Percentiles rank a stretch among this genome's conserved stretches.
These are phyloP conservation scores for Pseudocercospora musae DNA, from an alignment of 2,329 filamentous ascomycete species.

Conservation along the genomic window DNA sequence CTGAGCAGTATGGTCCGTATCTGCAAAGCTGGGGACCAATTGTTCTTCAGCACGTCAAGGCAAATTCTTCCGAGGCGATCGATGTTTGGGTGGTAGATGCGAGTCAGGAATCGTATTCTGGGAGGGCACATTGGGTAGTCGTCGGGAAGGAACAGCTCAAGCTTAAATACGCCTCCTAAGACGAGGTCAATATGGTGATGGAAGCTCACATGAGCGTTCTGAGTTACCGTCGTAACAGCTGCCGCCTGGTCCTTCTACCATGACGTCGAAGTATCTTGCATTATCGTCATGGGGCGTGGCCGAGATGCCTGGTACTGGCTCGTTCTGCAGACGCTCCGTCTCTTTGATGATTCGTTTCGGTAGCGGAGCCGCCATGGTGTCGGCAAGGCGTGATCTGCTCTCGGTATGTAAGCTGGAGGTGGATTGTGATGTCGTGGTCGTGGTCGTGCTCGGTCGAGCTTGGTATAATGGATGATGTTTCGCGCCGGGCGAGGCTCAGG, in stretches of 20 bases:
- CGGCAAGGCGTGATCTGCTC: neutral
- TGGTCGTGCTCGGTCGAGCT: neutral
- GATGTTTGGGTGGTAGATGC: slow-evolving; percentile 99
- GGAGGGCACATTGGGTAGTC: slow-evolving; percentile 99
- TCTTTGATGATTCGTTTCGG: slow-evolving; percentile 98
- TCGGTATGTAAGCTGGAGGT: neutral
- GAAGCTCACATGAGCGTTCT: neutral
- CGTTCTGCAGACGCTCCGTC: slow-evolving; percentile 93
- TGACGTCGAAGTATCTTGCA: slow-evolving; percentile 95
- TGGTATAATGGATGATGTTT: neutral
- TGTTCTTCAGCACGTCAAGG: slow-evolving; percentile 95
- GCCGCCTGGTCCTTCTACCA: slow-evolving; percentile 85
- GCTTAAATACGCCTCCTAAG: slow-evolving; percentile 80
- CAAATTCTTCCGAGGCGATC: slow-evolving; percentile 97
- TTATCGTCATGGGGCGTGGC: slow-evolving; percentile 96
- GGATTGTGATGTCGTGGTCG: neutral
- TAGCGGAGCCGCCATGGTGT: slow-evolving; percentile 58
- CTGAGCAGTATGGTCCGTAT: slow-evolving; percentile 98
- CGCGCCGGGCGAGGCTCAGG: neutral
- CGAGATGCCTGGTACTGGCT: slow-evolving; percentile 95
- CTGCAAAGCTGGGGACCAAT: slow-evolving; percentile 97
- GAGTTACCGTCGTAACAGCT: slow-evolving; percentile 86
- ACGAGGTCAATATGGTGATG: neutral
- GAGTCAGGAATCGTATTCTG: slow-evolving; percentile 96
- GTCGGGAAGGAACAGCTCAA: slow-evolving; percentile 95